phyloP scores from a whole-genome alignment of 2,329 filamentous ascomycete genomes.

The Trichoderma sp. region DNA sequence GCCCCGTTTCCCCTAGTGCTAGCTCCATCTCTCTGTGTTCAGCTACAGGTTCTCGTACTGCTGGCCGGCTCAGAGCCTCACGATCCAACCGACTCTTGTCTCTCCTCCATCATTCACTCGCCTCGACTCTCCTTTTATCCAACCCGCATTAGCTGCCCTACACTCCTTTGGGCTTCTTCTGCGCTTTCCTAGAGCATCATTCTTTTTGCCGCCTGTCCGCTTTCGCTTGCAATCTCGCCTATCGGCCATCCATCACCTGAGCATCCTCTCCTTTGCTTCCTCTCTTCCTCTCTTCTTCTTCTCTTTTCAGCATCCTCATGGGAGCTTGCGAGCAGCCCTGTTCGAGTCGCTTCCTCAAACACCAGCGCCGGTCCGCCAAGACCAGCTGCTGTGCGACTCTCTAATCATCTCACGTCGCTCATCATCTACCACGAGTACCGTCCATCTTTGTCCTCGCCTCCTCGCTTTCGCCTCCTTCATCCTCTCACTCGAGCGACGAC shows the following conservation, averaged over 20 bases:
- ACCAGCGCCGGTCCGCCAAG: conserved; percentile 8
- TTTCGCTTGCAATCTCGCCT: background rate
- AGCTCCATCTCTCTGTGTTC: background rate
- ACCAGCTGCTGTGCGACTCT: conserved; percentile 10
- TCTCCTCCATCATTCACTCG: conserved; percentile 1
- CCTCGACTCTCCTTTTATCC: conserved; percentile 5
- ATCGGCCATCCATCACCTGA: background rate
- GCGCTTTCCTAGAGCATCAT: background rate
- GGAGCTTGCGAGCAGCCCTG: background rate
- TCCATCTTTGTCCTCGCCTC: background rate
- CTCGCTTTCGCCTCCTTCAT: background rate
- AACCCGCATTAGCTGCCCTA: background rate
- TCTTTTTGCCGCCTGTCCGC: background rate
- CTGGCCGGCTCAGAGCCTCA: background rate
- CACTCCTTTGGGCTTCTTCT: conserved; percentile 11
- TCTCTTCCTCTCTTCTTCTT: background rate
- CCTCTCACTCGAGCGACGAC: background rate
- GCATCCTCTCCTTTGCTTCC: background rate
- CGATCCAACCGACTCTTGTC: background rate
- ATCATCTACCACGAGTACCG: background rate
- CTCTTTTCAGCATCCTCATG: background rate
- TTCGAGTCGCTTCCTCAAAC: conserved; percentile 7
- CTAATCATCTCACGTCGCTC: background rate
- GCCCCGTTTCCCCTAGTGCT: background rate
- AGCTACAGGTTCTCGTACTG: background rate